phyloP scores from a whole-genome alignment of 148 eudicot species.

The Cornus florida region DNA sequence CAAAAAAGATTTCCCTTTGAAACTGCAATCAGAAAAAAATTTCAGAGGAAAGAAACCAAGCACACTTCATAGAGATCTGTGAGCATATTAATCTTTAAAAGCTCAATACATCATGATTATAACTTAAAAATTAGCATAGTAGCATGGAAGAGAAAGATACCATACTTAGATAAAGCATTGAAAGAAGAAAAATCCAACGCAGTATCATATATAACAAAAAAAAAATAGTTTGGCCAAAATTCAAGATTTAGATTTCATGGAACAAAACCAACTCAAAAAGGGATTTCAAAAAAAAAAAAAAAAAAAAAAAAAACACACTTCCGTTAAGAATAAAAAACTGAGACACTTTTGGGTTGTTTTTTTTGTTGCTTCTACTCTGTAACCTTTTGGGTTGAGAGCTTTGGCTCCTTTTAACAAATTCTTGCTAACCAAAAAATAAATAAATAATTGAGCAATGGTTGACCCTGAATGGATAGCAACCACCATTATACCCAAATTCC shows the following conservation, averaged over 20 bases:
- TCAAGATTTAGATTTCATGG: neutral
- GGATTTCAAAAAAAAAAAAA: too few species aligned
- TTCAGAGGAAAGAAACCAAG: constrained; percentile 25
- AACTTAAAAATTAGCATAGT: too few species aligned
- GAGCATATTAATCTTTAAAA: neutral
- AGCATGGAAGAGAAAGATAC: neutral
- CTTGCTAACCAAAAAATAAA: too few species aligned
- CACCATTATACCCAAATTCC: constrained; percentile 3
- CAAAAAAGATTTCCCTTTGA: constrained; percentile 37
- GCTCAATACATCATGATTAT: neutral
- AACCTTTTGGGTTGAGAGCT: too few species aligned
- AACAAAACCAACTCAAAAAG: neutral
- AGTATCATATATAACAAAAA: neutral
- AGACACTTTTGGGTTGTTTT: too few species aligned
- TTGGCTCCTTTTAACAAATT: too few species aligned
- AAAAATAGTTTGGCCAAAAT: neutral
- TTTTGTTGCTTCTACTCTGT: too few species aligned
- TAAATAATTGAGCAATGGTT: too few species aligned
- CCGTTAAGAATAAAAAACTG: too few species aligned
- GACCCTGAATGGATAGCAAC: neutral
- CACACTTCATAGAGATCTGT: neutral
- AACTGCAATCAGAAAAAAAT: constrained; percentile 47
- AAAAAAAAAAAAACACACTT: neutral
- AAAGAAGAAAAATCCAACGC: neutral
- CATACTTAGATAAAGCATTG: neutral